Base-by-base conservation (phyloP, 306 rosid genomes). In the Acacia melanoxylon region DNA sequence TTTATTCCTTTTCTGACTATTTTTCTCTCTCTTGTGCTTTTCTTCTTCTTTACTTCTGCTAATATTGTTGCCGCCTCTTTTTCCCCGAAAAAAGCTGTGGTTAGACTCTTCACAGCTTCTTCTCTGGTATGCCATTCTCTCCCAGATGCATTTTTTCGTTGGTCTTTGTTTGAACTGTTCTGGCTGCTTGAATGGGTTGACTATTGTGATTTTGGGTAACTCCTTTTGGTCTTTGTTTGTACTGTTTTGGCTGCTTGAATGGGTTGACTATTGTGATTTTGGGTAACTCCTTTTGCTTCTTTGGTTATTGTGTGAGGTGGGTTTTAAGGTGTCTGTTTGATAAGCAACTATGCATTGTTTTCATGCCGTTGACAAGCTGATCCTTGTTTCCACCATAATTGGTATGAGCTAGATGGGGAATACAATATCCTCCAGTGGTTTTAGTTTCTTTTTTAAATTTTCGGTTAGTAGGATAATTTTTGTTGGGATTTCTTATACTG, bases 1-100 rank as follows among this genome's bases (percentile, higher is more conserved):
- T 84, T 91, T 90, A 85, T 87, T 85, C 87, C 76, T 81, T 80
- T 74, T 66, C 80, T 87, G 82, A 78, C 77, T 35, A 76, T 31
- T 74, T 78, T 87, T 83, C 72, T 78, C 62, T 81, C 8, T 29
- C 79, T 65, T 29, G 73, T 77, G 44, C 85, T 85, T 91, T 91
- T 83, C 98, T 95, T 92, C 91, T 73, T 83, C 88, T 83, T 81
- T 88, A 90, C 97, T 88, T 75, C 90, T 76, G 56, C 91, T 74
- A 51, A 70, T 85, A 80, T 85, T 72, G 44, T 82, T 45, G 77
- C 65, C 86, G 49, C 84, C 48, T 37, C 72, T 75, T 33, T 83
- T 83, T 75, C 70, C 85, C 59, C 86, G 66, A 45, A 19, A 65
- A 82, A 65, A 84, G 82, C 42, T 83, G 80, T 84, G 63, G 83